phyloP scores from a whole-genome alignment of 345 rosid species.

The Hibiscus trionum region DNA sequence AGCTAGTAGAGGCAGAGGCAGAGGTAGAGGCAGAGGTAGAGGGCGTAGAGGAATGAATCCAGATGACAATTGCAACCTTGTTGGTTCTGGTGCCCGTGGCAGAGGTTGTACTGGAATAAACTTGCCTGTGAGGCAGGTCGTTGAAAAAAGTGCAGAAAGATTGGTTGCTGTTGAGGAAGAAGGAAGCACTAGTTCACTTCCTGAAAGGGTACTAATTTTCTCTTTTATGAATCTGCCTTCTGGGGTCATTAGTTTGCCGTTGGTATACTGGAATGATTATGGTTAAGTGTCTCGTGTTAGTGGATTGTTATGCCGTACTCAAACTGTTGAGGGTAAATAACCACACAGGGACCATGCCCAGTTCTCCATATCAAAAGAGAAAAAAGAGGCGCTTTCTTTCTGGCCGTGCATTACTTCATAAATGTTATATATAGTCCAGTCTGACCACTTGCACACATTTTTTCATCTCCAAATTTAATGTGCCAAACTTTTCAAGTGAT shows the following conservation, averaged over 20 bases:
- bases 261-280: not conserved
- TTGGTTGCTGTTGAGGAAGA: conserved; percentile 28
- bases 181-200: conserved; percentile 31
- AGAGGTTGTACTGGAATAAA: conserved; percentile 22
- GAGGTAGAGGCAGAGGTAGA: conserved; percentile 30
- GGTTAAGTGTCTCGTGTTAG: not conserved
- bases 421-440: not conserved
- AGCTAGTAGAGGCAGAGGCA: conserved; percentile 33
- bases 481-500: not conserved
- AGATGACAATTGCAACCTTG: conserved; percentile 26
- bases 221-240: not conserved
- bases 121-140: conserved; percentile 29
- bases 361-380: not conserved
- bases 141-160: conserved; percentile 33
- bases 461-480: not conserved
- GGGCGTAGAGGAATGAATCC: conserved; percentile 28
- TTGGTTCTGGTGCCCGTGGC: conserved; percentile 23
- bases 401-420: not conserved
- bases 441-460: not conserved
- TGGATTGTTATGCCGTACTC: not conserved
- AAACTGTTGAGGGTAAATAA: not conserved
- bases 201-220: conserved; percentile 32
- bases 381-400: not conserved
- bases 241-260: not conserved
- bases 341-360: not conserved